Evolutionary conservation across 2,329 filamentous ascomycete species (phyloP), one percentile per base, ranked within the genome.

Genomic region (Aspergillus amoenus): DNA sequence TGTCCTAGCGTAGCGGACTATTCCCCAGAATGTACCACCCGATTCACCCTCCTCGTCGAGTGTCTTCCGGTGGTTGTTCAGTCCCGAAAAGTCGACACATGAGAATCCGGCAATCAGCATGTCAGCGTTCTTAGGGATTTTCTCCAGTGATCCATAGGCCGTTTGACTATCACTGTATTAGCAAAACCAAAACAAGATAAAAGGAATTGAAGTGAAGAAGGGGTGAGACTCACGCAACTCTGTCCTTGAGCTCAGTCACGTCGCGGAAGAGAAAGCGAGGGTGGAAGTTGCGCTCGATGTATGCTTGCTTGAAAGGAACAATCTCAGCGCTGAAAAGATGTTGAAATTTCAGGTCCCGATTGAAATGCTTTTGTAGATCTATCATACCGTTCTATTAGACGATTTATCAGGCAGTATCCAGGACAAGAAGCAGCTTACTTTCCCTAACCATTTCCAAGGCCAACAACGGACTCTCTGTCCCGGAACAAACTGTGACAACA

Each of bases 401-500:
- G 22, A 3, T 12, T 30, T 27, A 21, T 37, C 13, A n/a, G 42
- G 15, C 13, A 37, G 41, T 11, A 40, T 12, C 13, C 2, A 37
- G 22, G 1, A 41, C 4, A 21, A 22, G 22, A 45, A 40, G 3
- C 18, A n/a, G 67, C 65, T 70, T 68, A 72, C 80, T 74, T 15
- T 82, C 75, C 40, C 74, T 70, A 45, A 91, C 73, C 69, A 87
- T 76, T 13, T 84, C 75, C 13, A 91, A 68, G 0, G 87, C 86
- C 1, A 92, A 77, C 2, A 93, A 73, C 0, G 90, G 90, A 4
- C 85, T 85, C 63, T 93, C 90, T 0, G 90, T 93, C 0, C 90
- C 90, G 1, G 89, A 92, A 68, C 89, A 93, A 77, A 92, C 84
- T 0, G 90, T 93, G 0, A 82, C 88, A 24, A 92, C 76, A 8